These are phyloP conservation scores for Rosa chinensis DNA, from an alignment of 306 rosid genomes.

Conservation along the genomic window DNA sequence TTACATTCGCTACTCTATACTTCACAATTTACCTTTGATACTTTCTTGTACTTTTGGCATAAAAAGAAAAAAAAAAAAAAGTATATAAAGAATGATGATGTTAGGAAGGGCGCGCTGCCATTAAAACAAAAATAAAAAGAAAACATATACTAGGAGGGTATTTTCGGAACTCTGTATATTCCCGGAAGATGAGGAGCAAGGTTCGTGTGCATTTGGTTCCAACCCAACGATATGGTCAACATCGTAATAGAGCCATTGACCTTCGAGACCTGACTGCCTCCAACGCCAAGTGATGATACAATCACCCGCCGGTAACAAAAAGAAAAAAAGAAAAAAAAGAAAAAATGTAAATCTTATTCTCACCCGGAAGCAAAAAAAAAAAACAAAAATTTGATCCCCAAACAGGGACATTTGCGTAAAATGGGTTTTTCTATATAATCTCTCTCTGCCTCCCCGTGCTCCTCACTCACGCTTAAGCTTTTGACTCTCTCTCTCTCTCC, in stretches of 20 bases:
- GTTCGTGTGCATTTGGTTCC: constrained; percentile 28
- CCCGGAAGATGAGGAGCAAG: neutral
- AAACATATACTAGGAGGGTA: neutral
- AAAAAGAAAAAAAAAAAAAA: no score
- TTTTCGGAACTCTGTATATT: neutral
- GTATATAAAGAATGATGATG: no score
- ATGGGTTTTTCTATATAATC: constrained; percentile 55
- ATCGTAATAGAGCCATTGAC: neutral
- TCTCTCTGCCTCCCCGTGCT: constrained; percentile 43
- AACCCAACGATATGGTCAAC: constrained; percentile 29
- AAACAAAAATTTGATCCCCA: neutral
- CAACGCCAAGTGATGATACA: constrained; percentile 20
- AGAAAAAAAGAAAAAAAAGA: neutral
- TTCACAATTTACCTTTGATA: neutral
- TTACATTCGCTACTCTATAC: no score
- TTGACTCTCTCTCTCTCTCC: constrained; percentile 45
- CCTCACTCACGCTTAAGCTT: constrained; percentile 38
- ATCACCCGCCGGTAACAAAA: constrained; percentile 15
- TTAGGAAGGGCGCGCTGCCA: neutral
- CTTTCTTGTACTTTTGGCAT: neutral
- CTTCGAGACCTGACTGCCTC: neutral
- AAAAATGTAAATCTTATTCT: neutral
- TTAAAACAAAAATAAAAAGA: neutral
- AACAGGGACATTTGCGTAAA: constrained; percentile 60
- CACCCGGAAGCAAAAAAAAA: no score